phyloP scores from a whole-genome alignment of 495 filamentous ascomycete species.

The Aspergillus ostianus region DNA sequence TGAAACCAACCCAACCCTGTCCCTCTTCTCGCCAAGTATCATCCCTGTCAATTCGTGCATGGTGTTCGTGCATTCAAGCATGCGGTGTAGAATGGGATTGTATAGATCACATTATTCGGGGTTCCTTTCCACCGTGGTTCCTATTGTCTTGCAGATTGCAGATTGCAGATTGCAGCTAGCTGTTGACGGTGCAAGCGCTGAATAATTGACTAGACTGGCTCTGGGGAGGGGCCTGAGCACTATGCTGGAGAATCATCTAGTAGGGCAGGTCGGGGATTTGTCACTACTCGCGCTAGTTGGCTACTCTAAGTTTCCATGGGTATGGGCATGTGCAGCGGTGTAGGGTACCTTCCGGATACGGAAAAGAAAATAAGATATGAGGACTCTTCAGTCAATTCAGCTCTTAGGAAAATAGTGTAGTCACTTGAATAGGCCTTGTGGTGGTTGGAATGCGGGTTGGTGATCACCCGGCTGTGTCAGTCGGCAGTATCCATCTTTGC shows the following conservation, averaged over 20 bases:
- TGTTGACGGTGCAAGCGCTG: background rate
- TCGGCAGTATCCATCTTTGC: background rate
- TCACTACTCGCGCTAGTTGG: too few relatives aligned
- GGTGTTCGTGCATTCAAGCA: background rate
- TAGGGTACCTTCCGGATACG: background rate
- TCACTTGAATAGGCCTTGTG: background rate
- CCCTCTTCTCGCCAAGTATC: too few relatives aligned
- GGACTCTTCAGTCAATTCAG: background rate
- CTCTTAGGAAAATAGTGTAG: background rate
- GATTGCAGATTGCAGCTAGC: too few relatives aligned
- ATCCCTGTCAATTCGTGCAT: background rate
- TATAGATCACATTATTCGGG: background rate
- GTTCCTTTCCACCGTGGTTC: background rate
- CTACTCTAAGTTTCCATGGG: background rate
- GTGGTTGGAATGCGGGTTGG: background rate
- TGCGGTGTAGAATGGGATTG: background rate
- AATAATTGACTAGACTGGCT: background rate
- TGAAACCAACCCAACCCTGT: background rate
- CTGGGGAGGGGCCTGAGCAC: background rate
- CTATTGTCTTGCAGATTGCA: background rate
- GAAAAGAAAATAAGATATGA: background rate
- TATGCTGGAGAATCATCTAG: background rate
- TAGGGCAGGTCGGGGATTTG: too few relatives aligned
- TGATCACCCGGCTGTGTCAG: background rate
- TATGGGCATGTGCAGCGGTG: background rate